Evolutionary conservation across 441 rosid genomes (phyloP).

Genomic region (Croton laevigatus): DNA sequence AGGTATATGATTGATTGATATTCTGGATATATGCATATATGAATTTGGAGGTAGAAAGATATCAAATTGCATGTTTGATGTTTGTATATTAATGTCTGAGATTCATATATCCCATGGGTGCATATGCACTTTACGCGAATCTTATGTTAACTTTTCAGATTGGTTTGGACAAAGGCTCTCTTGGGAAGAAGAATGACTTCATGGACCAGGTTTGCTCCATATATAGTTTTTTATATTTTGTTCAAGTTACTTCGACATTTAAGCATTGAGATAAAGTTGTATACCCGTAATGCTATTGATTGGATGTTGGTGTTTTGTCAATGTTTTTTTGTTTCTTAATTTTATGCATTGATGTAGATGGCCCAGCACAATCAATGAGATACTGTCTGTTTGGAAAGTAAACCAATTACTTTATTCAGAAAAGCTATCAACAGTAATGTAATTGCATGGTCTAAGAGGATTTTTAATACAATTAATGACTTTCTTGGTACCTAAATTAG

Average conservation of each 20-base stretch:
- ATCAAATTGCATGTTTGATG: not conserved
- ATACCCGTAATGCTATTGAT: not conserved
- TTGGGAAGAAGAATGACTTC: slow-evolving; percentile 62
- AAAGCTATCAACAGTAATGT: too few species aligned
- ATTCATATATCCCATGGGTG: not conserved
- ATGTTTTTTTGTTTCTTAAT: not conserved
- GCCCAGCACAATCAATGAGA: not conserved
- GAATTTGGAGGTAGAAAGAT: not conserved
- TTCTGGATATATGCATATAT: not conserved
- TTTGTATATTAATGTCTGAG: not conserved
- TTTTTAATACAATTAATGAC: not conserved
- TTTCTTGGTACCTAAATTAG: slow-evolving; percentile 1
- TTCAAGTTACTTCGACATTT: too few species aligned
- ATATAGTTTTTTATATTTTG: not conserved
- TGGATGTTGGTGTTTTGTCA: not conserved
- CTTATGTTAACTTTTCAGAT: slow-evolving; percentile 40
- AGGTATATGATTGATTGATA: not conserved
- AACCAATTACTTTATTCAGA: too few species aligned
- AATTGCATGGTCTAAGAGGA: not conserved
- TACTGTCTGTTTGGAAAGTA: not conserved
- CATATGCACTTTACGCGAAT: slow-evolving; percentile 9
- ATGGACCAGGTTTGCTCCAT: slow-evolving; percentile 50
- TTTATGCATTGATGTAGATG: not conserved
- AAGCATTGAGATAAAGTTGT: not conserved
- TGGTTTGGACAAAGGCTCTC: slow-evolving; percentile 86